phyloP scores from a whole-genome alignment of 225 moss, liverwort and hornwort species.

The Sphagnum contortum region DNA sequence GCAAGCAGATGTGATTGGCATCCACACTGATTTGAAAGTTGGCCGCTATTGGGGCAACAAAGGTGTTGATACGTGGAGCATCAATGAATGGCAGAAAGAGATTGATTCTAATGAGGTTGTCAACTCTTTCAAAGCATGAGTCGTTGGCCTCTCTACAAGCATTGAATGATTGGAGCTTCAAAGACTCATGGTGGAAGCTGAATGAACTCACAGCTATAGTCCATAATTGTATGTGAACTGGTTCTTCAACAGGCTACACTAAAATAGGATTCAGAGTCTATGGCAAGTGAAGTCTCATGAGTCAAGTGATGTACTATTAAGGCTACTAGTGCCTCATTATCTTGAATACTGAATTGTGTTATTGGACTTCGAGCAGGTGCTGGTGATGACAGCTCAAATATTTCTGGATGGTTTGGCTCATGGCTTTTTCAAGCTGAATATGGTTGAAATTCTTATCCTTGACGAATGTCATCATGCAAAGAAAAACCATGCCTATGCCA shows the following conservation, averaged over 20 bases:
- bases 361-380: conserved; percentile 39
- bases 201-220: no score
- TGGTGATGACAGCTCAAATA: conserved; percentile 95
- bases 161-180: no score
- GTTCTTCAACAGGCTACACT: no score
- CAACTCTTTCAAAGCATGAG: no score
- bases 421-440: conserved; percentile 70
- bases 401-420: conserved; percentile 73
- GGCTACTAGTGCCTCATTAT: no score
- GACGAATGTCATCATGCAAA: conserved; percentile 96
- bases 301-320: no score
- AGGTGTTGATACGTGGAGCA: conserved; percentile 75
- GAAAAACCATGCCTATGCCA: conserved; percentile 80
- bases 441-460: conserved; percentile 78
- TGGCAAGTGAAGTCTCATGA: no score
- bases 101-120: conserved; percentile 56
- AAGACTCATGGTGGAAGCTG: no score
- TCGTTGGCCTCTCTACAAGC: no score
- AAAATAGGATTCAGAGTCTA: no score
- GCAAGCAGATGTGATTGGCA: conserved; percentile 79
- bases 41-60: conserved; percentile 68
- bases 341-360: no score
- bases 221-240: no score
- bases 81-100: conserved; percentile 51
- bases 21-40: conserved; percentile 77